A percentile compares a stretch with the other conserved stretches of the same genome.
phyloP scores from a whole-genome alignment of 2,329 filamentous ascomycete genomes.

The Trichoderma lentiforme region DNA sequence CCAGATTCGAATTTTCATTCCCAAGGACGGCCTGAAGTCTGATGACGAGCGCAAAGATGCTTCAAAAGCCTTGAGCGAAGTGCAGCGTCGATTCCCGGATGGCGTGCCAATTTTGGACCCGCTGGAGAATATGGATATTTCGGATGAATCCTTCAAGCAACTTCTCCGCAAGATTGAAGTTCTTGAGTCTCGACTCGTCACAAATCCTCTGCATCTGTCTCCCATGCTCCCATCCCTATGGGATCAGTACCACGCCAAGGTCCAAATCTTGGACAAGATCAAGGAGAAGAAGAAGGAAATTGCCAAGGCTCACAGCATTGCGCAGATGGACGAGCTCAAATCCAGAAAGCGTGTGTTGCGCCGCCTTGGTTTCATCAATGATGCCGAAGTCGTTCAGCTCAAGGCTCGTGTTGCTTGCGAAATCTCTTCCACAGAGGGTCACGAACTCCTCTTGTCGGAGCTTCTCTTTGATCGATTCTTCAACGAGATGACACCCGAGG shows the following conservation, averaged over 20 bases:
- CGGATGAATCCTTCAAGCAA: slow-evolving; percentile 89
- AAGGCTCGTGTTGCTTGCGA: slow-evolving; percentile 97
- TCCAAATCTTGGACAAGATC: slow-evolving; percentile 71
- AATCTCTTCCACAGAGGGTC: slow-evolving; percentile 85
- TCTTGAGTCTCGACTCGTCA: slow-evolving; percentile 81
- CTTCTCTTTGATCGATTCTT: slow-evolving; percentile 97
- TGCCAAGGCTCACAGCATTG: slow-evolving; percentile 75
- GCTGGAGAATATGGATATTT: slow-evolving; percentile 93
- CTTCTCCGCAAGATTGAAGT: slow-evolving; percentile 95
- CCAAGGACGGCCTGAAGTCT: slow-evolving; percentile 65
- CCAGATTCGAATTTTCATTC: slow-evolving; percentile 79
- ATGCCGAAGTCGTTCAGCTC: slow-evolving; percentile 89
- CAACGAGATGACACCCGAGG: slow-evolving; percentile 87
- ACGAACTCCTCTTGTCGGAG: slow-evolving; percentile 90
- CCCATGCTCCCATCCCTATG: slow-evolving; percentile 80
- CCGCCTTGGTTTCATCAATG: slow-evolving; percentile 92
- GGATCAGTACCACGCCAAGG: slow-evolving; percentile 80
- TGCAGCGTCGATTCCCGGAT: slow-evolving; percentile 85
- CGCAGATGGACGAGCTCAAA: slow-evolving; percentile 94
- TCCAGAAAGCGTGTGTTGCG: slow-evolving; percentile 92
- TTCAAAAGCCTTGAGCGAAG: slow-evolving; percentile 70
- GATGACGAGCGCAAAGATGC: slow-evolving; percentile 64
- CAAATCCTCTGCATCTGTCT: slow-evolving; percentile 89
- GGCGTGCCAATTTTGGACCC: slow-evolving; percentile 87
- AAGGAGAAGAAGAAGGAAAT: slow-evolving; percentile 89